Percentiles rank a stretch among this genome's conserved stretches.
These are phyloP conservation scores for Beauveria pseudobassiana DNA, from an alignment of 2,329 filamentous ascomycete genomes.

Conservation along the genomic window DNA sequence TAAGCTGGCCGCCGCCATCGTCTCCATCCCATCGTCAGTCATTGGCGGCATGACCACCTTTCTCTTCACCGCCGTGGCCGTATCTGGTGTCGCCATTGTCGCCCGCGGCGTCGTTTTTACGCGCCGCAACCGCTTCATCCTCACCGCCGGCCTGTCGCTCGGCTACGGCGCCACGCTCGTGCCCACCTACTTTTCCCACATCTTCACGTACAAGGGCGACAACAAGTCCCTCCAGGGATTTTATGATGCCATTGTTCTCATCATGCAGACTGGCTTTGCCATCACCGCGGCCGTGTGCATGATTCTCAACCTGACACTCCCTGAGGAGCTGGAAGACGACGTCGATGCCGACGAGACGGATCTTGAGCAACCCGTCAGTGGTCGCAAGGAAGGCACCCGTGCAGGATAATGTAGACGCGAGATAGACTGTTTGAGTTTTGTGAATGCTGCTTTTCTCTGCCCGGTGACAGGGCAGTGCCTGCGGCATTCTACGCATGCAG, in stretches of 20 bases:
- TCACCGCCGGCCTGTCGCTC: constrained; percentile 65
- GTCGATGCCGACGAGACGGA: background rate
- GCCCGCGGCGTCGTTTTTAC: constrained; percentile 62
- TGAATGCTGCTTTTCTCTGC: background rate
- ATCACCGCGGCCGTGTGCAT: constrained; percentile 67
- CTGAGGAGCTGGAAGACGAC: constrained; percentile 65
- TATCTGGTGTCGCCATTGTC: constrained; percentile 72
- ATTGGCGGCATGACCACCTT: constrained; percentile 73
- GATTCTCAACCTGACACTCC: constrained; percentile 64
- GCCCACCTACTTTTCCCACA: constrained; percentile 57
- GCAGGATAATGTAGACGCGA: background rate
- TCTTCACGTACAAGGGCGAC: constrained; percentile 65
- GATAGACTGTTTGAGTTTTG: background rate
- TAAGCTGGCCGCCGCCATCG: constrained; percentile 74
- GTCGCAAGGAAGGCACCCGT: background rate
- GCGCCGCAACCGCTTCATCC: constrained; percentile 74
- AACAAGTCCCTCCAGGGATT: constrained; percentile 66
- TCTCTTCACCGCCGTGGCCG: constrained; percentile 68
- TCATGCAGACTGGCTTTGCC: constrained; percentile 70
- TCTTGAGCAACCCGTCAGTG: background rate
- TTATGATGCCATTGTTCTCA: constrained; percentile 62
- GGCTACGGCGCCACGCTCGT: constrained; percentile 65
- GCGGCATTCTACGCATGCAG: background rate
- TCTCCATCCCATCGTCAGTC: constrained; percentile 62
- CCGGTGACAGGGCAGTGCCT: background rate